phyloP scores from a whole-genome alignment of 495 filamentous ascomycete species.

The Aspergillus bertholletiae region DNA sequence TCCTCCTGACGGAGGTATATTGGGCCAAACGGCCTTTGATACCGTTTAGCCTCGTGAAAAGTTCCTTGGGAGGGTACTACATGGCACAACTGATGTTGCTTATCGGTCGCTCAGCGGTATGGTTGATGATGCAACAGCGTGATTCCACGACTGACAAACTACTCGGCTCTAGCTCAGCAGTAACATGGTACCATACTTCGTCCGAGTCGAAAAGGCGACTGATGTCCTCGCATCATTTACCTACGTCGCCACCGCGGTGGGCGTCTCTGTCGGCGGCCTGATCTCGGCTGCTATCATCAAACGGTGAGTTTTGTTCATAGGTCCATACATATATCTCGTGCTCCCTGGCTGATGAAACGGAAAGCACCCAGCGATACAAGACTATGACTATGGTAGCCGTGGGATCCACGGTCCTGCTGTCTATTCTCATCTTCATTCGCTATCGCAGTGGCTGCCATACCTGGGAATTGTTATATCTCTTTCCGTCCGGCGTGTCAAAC shows the following conservation, averaged over 20 bases:
- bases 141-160: neutral
- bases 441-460: conserved; percentile 21
- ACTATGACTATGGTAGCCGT: conserved; percentile 16
- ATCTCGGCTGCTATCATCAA: conserved; percentile 24
- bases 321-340: neutral
- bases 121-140: neutral
- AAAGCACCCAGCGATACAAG: conserved; percentile 26
- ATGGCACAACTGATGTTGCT: conserved; percentile 11
- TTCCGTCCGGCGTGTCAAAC: conserved; percentile 18
- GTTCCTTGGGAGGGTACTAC: conserved; percentile 9
- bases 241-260: conserved; percentile 10
- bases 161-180: conserved; percentile 8
- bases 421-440: conserved; percentile 19
- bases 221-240: conserved; percentile 9
- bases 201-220: conserved; percentile 15
- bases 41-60: conserved; percentile 19
- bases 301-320: conserved; percentile 12
- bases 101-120: conserved; percentile 8
- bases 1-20: conserved; percentile 20
- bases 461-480: conserved; percentile 16
- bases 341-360: neutral
- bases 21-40: conserved; percentile 22
- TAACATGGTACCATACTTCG: conserved; percentile 18
- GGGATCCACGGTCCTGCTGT: conserved; percentile 8
- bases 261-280: conserved; percentile 20